Conservation (phyloP, 2,329 filamentous ascomycete genomes). For the Ascochyta koolunga region DNA sequence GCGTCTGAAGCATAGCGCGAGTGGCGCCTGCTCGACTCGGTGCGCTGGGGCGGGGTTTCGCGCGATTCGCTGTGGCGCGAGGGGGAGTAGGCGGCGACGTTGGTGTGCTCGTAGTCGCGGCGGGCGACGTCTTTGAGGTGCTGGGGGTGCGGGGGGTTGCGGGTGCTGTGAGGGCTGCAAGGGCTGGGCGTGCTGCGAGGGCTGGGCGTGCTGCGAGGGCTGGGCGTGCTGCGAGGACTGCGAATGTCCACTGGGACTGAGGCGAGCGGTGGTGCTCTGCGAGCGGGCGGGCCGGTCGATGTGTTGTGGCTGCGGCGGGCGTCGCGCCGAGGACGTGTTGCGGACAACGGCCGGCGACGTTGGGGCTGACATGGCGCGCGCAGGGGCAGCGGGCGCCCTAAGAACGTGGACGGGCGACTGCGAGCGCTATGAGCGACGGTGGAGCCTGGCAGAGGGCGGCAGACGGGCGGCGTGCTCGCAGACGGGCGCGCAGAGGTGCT, state of each 20-base stretch:
- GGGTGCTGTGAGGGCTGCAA: neutral
- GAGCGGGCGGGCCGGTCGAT: constrained; percentile 46
- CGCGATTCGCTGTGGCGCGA: constrained; percentile 69
- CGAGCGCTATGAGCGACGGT: constrained; percentile 8
- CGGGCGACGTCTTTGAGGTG: constrained; percentile 62
- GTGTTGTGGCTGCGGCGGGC: constrained; percentile 28
- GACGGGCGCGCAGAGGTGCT: constrained; percentile 5
- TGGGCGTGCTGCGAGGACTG: neutral
- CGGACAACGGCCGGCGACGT: constrained; percentile 53
- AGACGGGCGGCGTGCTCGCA: neutral
- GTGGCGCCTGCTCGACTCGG: constrained; percentile 60
- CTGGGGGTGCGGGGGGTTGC: constrained; percentile 6
- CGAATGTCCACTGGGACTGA: constrained; percentile 18
- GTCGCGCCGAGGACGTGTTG: constrained; percentile 38
- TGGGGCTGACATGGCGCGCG: constrained; percentile 43
- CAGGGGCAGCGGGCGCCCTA: constrained; percentile 33
- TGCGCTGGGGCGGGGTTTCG: constrained; percentile 60
- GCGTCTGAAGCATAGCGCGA: constrained; percentile 55
- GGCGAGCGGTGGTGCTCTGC: constrained; percentile 43
- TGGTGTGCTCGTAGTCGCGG: constrained; percentile 75
- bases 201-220: neutral
- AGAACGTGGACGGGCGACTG: constrained; percentile 17
- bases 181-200: neutral
- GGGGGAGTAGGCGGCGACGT: constrained; percentile 62
- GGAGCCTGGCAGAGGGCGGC: constrained; percentile 10